Evolutionary conservation across 1,284 basidiomycete genomes (phyloP).

Genomic region (Exsudoporus floridanus): DNA sequence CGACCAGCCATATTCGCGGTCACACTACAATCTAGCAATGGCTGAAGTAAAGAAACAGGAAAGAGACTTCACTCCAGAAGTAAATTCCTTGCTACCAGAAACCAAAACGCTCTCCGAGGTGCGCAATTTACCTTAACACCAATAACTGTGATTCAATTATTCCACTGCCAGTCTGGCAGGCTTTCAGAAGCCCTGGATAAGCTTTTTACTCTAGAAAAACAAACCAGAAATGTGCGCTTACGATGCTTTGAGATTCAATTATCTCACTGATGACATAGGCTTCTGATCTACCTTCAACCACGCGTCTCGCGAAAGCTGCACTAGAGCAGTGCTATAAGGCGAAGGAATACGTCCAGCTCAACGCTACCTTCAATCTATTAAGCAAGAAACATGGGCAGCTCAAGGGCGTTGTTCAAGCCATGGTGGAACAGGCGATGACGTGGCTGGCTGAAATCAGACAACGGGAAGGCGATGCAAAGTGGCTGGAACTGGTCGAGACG

Average conservation of each 20-base stretch:
- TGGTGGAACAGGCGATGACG: conserved; percentile 84
- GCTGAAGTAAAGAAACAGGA: conserved; percentile 79
- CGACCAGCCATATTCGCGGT: conserved; percentile 38
- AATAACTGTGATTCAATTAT: conserved; percentile 1
- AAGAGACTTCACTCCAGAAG: conserved; percentile 72
- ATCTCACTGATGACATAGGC: conserved; percentile 54
- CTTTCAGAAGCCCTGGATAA: conserved; percentile 88
- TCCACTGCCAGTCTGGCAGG: conserved; percentile 60
- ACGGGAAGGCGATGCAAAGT: conserved; percentile 68
- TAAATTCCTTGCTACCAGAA: conserved; percentile 60
- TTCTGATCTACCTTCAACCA: conserved; percentile 89
- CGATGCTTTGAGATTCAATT: neutral
- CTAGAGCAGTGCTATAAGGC: conserved; percentile 73
- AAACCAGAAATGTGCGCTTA: conserved; percentile 84
- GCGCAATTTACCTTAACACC: neutral
- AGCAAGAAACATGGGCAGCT: conserved; percentile 98
- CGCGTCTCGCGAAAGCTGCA: conserved; percentile 77
- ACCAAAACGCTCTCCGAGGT: conserved; percentile 58
- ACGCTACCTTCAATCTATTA: conserved; percentile 70
- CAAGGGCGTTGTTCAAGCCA: conserved; percentile 84
- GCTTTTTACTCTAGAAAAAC: conserved; percentile 89
- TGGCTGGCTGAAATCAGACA: conserved; percentile 78
- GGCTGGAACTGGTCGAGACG: conserved; percentile 88
- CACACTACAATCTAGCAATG: conserved; percentile 50
- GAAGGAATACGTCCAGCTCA: conserved; percentile 69